Evolutionary conservation across 257 asterid species (phyloP).

Genomic region (Petunia axillaris): DNA sequence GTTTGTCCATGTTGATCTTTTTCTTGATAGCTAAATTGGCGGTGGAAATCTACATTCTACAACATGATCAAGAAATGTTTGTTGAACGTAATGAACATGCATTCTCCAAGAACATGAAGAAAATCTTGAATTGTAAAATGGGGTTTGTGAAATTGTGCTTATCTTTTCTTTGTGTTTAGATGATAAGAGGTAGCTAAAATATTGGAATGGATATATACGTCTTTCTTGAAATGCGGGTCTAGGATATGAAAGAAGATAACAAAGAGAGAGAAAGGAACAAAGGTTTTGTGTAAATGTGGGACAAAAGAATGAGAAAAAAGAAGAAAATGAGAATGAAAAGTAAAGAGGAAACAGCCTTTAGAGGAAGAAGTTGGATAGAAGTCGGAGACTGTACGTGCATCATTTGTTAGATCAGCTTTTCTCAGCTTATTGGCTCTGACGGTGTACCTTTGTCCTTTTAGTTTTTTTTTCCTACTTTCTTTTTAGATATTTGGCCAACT

Average conservation of each 20-base stretch:
- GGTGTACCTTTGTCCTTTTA: background rate
- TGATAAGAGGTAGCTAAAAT: background rate
- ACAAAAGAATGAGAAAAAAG: constrained; percentile 13
- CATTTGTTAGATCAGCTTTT: background rate
- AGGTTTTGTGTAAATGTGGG: background rate
- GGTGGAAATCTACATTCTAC: background rate
- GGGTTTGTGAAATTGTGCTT: background rate
- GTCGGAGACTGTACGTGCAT: background rate
- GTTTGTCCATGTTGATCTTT: constrained; percentile 41
- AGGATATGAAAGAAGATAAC: background rate
- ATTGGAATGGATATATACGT: background rate
- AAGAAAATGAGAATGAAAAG: background rate
- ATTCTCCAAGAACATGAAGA: background rate
- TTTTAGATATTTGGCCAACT: too few relatives aligned
- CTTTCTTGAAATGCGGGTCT: constrained; percentile 26
- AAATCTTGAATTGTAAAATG: background rate
- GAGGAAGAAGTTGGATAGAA: background rate
- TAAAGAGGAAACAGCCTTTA: too few relatives aligned
- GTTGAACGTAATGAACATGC: background rate
- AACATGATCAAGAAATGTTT: background rate
- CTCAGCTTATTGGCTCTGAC: background rate
- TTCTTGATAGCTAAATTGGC: background rate
- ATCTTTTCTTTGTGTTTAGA: background rate
- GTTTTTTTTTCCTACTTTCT: background rate
- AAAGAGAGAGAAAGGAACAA: background rate